Conservation (phyloP, 768 basidiomycete species). For the Pleurotus ostreatus region DNA sequence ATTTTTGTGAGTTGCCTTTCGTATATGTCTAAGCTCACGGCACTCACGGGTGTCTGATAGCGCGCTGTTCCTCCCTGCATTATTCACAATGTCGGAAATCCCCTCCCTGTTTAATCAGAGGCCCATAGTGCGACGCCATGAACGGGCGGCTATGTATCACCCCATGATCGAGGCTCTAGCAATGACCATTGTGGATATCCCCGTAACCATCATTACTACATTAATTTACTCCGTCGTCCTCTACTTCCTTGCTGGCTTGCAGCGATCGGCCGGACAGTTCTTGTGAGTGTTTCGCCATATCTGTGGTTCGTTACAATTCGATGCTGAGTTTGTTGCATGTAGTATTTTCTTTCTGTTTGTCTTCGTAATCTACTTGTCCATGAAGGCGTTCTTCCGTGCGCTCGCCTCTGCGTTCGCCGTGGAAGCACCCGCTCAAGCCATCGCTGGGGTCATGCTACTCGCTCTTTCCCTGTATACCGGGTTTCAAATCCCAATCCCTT, state of each 20-base stretch:
- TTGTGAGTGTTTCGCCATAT: slow-evolving; percentile 46
- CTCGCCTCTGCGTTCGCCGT: slow-evolving; percentile 56
- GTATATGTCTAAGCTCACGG: not conserved
- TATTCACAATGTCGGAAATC: slow-evolving; percentile 41
- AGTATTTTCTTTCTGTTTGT: slow-evolving; percentile 60
- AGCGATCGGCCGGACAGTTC: slow-evolving; percentile 52
- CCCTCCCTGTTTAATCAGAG: slow-evolving; percentile 57
- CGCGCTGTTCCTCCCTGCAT: slow-evolving; percentile 30
- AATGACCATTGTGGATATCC: slow-evolving; percentile 54
- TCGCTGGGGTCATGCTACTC: slow-evolving; percentile 41
- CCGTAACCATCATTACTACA: slow-evolving; percentile 46
- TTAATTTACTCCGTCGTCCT: slow-evolving; percentile 43
- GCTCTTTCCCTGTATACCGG: slow-evolving; percentile 21
- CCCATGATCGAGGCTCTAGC: slow-evolving; percentile 45
- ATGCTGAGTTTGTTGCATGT: not conserved
- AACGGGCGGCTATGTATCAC: slow-evolving; percentile 59
- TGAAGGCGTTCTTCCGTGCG: slow-evolving; percentile 75
- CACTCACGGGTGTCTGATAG: too few relatives aligned
- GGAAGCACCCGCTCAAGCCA: slow-evolving; percentile 59
- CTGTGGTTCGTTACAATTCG: too few relatives aligned
- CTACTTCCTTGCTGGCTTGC: slow-evolving; percentile 61
- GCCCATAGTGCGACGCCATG: slow-evolving; percentile 54
- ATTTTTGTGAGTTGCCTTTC: slow-evolving; percentile 49
- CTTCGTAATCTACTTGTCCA: slow-evolving; percentile 52
- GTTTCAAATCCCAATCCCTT: slow-evolving; percentile 43